A percentile compares a stretch with the other conserved stretches of the same genome.
These are phyloP conservation scores for Aspergillus puulaauensis DNA, from an alignment of 2,329 filamentous ascomycete species.

Conservation along the genomic window DNA sequence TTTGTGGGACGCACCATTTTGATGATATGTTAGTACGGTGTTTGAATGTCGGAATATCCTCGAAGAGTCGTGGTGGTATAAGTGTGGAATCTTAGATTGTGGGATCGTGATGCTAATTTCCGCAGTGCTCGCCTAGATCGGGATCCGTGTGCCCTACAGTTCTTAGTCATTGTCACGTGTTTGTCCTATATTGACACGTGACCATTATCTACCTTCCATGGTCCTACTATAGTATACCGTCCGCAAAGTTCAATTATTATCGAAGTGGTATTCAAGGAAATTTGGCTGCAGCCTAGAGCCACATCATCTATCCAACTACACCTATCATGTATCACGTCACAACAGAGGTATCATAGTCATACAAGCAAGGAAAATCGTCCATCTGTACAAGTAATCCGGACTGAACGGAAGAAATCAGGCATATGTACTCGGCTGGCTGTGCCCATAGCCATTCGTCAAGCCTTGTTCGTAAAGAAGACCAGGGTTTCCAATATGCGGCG, in stretches of 20 bases:
- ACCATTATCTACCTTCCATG: not conserved
- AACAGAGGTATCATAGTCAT: slow-evolving; percentile 46
- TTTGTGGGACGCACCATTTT: slow-evolving; percentile 45
- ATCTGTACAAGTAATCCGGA: slow-evolving; percentile 28
- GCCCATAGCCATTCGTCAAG: slow-evolving; percentile 36
- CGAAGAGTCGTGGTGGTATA: slow-evolving; percentile 48
- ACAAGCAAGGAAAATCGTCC: slow-evolving; percentile 35
- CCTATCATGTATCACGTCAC: slow-evolving; percentile 24
- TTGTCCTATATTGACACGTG: not conserved
- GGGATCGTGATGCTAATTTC: slow-evolving; percentile 23
- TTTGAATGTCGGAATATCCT: slow-evolving; percentile 52
- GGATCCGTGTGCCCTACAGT: slow-evolving; percentile 21
- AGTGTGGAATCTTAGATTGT: slow-evolving; percentile 24
- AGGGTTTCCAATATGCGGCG: slow-evolving; percentile 20
- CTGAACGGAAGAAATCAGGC: slow-evolving; percentile 30
- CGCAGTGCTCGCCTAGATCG: slow-evolving; percentile 28
- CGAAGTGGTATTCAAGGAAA: not conserved
- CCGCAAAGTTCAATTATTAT: not conserved
- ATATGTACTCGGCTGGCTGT: slow-evolving; percentile 41
- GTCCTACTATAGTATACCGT: no score
- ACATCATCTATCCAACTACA: slow-evolving; percentile 16
- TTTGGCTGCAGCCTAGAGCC: not conserved
- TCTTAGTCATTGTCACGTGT: slow-evolving; percentile 13
- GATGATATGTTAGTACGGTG: slow-evolving; percentile 29
- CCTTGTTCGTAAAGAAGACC: slow-evolving; percentile 27